phyloP scores from a whole-genome alignment of 2,329 filamentous ascomycete genomes.

The Penicillium expansum region DNA sequence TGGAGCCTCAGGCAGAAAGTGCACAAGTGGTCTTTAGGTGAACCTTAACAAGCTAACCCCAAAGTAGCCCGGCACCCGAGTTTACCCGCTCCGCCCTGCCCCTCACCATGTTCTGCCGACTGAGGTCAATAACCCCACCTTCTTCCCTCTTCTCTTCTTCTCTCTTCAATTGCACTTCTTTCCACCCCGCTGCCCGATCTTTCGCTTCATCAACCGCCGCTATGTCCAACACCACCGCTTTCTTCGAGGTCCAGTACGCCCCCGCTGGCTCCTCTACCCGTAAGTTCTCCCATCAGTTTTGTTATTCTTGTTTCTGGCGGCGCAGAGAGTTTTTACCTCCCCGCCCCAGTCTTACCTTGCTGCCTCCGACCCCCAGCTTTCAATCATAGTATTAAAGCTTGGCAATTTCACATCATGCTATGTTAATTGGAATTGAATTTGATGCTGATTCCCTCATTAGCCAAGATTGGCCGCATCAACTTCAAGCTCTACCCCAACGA shows the following conservation, averaged over 20 bases:
- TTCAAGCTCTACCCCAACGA: slow-evolving; percentile 83
- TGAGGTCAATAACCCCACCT: slow-evolving; percentile 47
- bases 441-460: slow-evolving; percentile 45
- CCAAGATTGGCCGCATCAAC: slow-evolving; percentile 74
- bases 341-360: not conserved
- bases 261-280: slow-evolving; percentile 32
- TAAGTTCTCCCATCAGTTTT: slow-evolving; percentile 24
- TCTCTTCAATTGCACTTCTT: slow-evolving; percentile 42
- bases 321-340: slow-evolving; percentile 15
- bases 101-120: slow-evolving; percentile 45
- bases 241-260: slow-evolving; percentile 69
- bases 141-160: slow-evolving; percentile 40
- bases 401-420: slow-evolving; percentile 20
- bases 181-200: slow-evolving; percentile 30
- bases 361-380: not conserved
- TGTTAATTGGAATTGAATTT: slow-evolving; percentile 14
- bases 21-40: slow-evolving; percentile 17
- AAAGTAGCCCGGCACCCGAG: slow-evolving; percentile 24
- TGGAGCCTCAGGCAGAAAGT: slow-evolving; percentile 16
- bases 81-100: slow-evolving; percentile 32
- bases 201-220: slow-evolving; percentile 59
- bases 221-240: slow-evolving; percentile 70
- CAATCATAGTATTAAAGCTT: not conserved
- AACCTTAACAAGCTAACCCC: slow-evolving; percentile 25
- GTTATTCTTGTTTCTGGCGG: slow-evolving; percentile 18